Base-by-base conservation (phyloP, 208 protist species). In the Trypanosomatidae sp. region DNA sequence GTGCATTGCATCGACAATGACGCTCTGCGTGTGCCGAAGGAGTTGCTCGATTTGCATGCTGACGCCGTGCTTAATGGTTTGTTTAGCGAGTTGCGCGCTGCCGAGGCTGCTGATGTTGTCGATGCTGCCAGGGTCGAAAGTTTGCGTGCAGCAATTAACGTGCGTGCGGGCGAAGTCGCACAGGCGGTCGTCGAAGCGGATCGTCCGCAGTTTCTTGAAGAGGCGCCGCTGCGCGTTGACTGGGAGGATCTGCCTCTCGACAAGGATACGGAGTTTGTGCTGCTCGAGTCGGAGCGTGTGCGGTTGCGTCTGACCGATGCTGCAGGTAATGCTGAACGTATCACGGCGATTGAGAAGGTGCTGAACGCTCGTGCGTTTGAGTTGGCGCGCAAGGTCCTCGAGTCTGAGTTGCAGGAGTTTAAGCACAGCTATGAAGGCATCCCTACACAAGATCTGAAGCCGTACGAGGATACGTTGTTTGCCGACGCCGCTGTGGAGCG, bases 331-430 rank as follows among this genome's bases (percentile, higher is more conserved):
- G 59, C 64, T 4, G 39, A 41, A 3, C 66, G 71, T 48, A 83
- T 85, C 52, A 68, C 66, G 33, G 67, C 68, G 1, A 38, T 86
- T 0, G 72, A 90, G 49, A 45, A 66, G n/a, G 35, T 68, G 33
- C 59, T 90, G 38, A 87, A 88, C 51, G 57, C 84, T 43, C 71
- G 67, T 30, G 74, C 67, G 0, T 51, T 73, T 35, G 69, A 86
- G 47, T 53, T 88, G 26, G 81, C 76, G 5, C 54, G 58, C 28
- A 52, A 71, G 28, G 30, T 15, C n/a, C 30, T 15, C 30, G 30
- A 15, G 30, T 15, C 30, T 35, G 30, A 11, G 33, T 69, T 68
- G 32, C 53, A 62, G 24, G 27, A 27, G 8, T 2, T 20, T 11
- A 35, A 35, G n/a, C 11, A 35, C n/a, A n/a, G n/a, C n/a, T 73